Base-by-base conservation (phyloP, 148 eudicot genomes). In the Diospyros kaki region DNA sequence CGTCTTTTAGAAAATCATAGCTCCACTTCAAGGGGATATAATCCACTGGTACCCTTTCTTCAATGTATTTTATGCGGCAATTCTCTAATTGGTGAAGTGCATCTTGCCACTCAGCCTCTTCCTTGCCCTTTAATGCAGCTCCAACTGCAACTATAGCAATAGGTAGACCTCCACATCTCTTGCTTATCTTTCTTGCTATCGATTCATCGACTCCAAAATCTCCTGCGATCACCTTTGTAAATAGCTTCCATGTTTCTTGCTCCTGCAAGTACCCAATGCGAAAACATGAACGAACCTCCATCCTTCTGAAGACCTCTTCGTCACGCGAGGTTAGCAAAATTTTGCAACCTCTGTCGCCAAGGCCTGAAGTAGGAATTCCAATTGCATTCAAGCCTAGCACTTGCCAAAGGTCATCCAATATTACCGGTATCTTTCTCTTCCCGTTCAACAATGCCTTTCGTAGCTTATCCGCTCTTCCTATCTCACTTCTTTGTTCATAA, bases 21-120 rank as follows among this genome's bases (percentile, higher is more conserved):
- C 81, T 78, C 41, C 58, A 58, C 63, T 58, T 50, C 4, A 78
- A 15, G 15, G 55, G 18, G 0, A 61, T 11, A 44, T 66, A 73
- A 10, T 73, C 42, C n/a, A 48, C n/a, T 14, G 40, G 9, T 2
- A 59, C 38, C 1, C 73, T 45, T 2, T 46, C 81, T 4, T 1
- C 4, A 1, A 73, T 58, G 4, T 41, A 18, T n/a, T 15, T 2
- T 6, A 41, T 5, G 1, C n/a, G 2, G 11, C 8, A n/a, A 2
- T 51, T 51, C 15, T 6, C 17, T 0, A 78, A 12, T 46, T 44
- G 69, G 1, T 18, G 2, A n/a, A 66, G 55, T 48, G 70, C 70
- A 66, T 46, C 54, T 17, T 17, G 3, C 70, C 70, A 66, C 1
- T 6, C 43, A 6, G 12, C 11, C 2, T 0, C 0, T 7, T 39